Conservation (phyloP, 805 yeast genomes). For the Metschnikowia orientalis region DNA sequence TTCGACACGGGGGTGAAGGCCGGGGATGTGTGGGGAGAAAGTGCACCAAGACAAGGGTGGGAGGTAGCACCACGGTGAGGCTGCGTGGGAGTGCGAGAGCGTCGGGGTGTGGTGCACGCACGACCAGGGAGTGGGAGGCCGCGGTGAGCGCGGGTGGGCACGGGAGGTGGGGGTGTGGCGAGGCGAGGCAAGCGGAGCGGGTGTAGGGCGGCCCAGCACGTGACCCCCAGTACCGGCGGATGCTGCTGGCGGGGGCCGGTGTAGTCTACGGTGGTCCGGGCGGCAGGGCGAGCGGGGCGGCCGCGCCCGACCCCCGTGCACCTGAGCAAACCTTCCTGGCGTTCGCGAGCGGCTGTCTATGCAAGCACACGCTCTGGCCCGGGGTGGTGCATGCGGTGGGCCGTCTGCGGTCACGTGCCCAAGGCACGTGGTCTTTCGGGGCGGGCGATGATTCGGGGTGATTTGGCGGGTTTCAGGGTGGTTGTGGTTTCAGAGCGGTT, state of each 20-base stretch:
- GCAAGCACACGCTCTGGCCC: too few species aligned
- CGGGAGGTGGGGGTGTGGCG: background rate
- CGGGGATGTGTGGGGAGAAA: background rate
- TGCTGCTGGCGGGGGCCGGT: background rate
- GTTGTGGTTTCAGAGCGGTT: too few species aligned
- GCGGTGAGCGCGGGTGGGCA: background rate
- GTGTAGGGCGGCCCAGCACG: constrained; percentile 32
- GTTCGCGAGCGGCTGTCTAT: too few species aligned
- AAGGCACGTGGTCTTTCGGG: too few species aligned
- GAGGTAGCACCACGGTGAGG: background rate
- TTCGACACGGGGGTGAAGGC: background rate
- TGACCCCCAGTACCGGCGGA: background rate
- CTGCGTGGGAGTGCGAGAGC: constrained; percentile 4
- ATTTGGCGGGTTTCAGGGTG: too few species aligned
- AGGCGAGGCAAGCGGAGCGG: background rate
- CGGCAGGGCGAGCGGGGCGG: too few species aligned
- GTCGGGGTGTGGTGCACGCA: constrained; percentile 13
- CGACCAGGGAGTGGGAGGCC: constrained; percentile 7
- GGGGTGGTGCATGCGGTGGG: too few species aligned
- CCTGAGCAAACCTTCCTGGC: too few species aligned
- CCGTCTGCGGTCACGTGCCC: too few species aligned
- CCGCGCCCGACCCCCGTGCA: too few species aligned
- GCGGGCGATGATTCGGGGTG: too few species aligned
- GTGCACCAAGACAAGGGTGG: background rate
- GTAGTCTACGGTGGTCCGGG: too few species aligned